phyloP scores from a whole-genome alignment of 2,329 filamentous ascomycete species.

The Cercospora sp. region DNA sequence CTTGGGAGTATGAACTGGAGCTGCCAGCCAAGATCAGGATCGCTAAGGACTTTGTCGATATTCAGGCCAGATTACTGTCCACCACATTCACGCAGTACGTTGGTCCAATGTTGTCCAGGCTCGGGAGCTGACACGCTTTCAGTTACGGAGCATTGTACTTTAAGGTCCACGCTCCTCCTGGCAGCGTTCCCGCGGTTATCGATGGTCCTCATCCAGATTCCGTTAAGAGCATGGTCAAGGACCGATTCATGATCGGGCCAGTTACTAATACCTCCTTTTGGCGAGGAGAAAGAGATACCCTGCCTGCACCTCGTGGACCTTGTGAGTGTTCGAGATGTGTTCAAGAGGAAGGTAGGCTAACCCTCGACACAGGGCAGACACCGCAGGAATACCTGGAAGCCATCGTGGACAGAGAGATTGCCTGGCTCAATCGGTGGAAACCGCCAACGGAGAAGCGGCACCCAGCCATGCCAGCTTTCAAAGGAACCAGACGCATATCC shows the following conservation, averaged over 20 bases:
- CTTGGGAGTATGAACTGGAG: slow-evolving; percentile 33
- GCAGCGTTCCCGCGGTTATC: slow-evolving; percentile 27
- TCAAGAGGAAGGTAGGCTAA: not conserved
- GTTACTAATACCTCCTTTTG: slow-evolving; percentile 40
- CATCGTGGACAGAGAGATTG: not conserved
- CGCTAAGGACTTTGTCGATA: slow-evolving; percentile 39
- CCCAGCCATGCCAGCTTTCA: not conserved
- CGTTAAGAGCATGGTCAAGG: slow-evolving; percentile 36
- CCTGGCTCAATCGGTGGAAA: not conserved
- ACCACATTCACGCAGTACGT: slow-evolving; percentile 40
- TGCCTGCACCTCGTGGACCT: slow-evolving; percentile 44
- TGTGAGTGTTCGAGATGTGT: slow-evolving; percentile 14
- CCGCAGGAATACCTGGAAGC: slow-evolving; percentile 13
- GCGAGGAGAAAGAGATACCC: slow-evolving; percentile 35
- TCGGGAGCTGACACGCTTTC: slow-evolving; percentile 12
- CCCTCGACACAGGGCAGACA: slow-evolving; percentile 9
- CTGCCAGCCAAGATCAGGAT: slow-evolving; percentile 30
- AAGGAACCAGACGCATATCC: not conserved
- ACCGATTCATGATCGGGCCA: slow-evolving; percentile 43
- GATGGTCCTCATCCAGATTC: slow-evolving; percentile 19
- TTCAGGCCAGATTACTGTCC: slow-evolving; percentile 42
- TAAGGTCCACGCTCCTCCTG: slow-evolving; percentile 36
- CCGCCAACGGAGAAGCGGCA: not conserved
- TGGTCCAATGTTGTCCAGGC: not conserved
- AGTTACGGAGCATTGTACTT: slow-evolving; percentile 46